phyloP scores from a whole-genome alignment of 2,329 filamentous ascomycete species.

The Phaeosphaeria sp. region DNA sequence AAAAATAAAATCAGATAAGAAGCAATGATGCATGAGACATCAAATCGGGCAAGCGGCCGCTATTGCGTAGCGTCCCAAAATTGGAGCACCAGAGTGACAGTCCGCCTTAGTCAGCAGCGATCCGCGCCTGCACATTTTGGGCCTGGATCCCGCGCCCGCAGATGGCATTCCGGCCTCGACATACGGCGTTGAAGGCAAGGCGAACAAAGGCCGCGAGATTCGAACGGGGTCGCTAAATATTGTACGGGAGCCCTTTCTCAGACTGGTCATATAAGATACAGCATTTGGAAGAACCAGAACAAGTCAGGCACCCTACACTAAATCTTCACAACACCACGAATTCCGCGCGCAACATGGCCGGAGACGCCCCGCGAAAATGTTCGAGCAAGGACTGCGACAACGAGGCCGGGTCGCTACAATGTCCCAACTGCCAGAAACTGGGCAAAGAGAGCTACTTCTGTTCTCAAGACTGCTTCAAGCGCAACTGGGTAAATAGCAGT shows the following conservation, averaged over 20 bases:
- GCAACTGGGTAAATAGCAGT: constrained; percentile 80
- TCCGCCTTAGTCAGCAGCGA: constrained; percentile 24
- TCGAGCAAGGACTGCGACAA: constrained; percentile 84
- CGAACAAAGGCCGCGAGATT: constrained; percentile 15
- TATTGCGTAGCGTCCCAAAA: background rate
- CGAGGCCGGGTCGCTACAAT: constrained; percentile 84
- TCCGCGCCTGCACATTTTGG: constrained; percentile 12
- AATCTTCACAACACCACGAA: background rate
- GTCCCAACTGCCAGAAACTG: constrained; percentile 91
- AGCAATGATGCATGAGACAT: constrained; percentile 22
- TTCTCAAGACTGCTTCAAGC: constrained; percentile 98
- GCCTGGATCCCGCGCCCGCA: constrained; percentile 13
- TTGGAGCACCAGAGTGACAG: background rate
- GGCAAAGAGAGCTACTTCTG: constrained; percentile 95
- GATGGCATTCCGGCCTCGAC: constrained; percentile 6
- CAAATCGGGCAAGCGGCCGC: constrained; percentile 24
- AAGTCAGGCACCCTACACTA: background rate
- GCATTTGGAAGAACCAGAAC: background rate
- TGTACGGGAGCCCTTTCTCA: too few species aligned
- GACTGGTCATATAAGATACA: constrained; percentile 4
- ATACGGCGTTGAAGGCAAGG: constrained; percentile 17
- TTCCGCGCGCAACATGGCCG: constrained; percentile 31
- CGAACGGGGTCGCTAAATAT: too few species aligned
- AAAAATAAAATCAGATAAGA: constrained; percentile 7
- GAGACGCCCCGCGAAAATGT: constrained; percentile 70